Evolutionary conservation across 352 stramenopile species (phyloP).

Genomic region (Phytophthora sansomeana): DNA sequence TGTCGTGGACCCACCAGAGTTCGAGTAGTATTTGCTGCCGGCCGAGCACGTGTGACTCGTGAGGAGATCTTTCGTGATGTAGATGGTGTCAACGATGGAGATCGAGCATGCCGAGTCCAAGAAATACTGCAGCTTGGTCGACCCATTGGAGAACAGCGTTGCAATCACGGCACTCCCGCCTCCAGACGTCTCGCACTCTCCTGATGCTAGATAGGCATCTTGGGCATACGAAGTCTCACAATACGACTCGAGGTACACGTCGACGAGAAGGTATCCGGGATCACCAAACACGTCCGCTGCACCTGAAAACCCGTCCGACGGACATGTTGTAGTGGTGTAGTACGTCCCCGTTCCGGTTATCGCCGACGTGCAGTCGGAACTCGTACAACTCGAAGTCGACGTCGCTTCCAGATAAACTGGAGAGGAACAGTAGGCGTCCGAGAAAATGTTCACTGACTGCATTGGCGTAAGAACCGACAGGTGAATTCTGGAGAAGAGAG

Average conservation of each 20-base stretch:
- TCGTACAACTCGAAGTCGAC: conserved; percentile 12
- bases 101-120: conserved; percentile 25
- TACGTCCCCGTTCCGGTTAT: conserved; percentile 7
- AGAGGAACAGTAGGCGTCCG: conserved; percentile 22
- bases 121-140: conserved; percentile 29
- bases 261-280: conserved; percentile 17
- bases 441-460: conserved; percentile 29
- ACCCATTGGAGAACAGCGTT: conserved; percentile 29
- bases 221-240: conserved; percentile 17
- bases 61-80: conserved; percentile 26
- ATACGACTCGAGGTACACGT: conserved; percentile 8
- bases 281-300: conserved; percentile 21
- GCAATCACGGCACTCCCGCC: conserved; percentile 6
- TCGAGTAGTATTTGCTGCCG: conserved; percentile 27
- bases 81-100: conserved; percentile 15
- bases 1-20: conserved; percentile 20
- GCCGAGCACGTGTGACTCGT: conserved; percentile 22
- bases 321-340: conserved; percentile 27
- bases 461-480: conserved; percentile 7
- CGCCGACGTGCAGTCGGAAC: conserved; percentile 19
- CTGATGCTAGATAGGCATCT: conserved; percentile 12
- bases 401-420: conserved; percentile 13
- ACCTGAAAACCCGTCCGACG: conserved; percentile 14
- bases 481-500: no score
- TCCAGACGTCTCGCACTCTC: conserved; percentile 9